These are phyloP conservation scores for Tulasnella sp. DNA, from an alignment of 768 basidiomycete genomes.

Conservation along the genomic window DNA sequence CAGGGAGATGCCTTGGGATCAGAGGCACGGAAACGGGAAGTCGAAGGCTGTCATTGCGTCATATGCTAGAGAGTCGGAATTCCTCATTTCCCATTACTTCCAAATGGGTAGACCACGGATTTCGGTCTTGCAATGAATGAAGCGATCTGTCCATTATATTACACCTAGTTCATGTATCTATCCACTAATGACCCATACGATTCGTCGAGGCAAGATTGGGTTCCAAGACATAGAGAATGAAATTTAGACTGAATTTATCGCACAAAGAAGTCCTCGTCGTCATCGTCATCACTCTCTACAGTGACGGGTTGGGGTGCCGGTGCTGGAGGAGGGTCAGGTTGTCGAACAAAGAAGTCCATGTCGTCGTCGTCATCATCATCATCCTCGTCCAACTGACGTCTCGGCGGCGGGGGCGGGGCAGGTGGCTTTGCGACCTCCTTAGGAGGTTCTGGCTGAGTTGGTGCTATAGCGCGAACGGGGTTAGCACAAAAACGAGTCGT, in stretches of 20 bases:
- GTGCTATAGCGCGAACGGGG: background rate
- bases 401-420: background rate
- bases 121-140: background rate
- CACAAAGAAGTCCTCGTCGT: background rate
- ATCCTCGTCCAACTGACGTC: background rate
- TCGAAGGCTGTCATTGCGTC: background rate
- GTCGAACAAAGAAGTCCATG: background rate
- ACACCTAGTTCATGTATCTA: background rate
- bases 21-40: background rate
- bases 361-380: background rate
- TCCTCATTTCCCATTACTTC: background rate
- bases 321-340: background rate
- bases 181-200: slow-evolving; percentile 6
- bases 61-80: background rate
- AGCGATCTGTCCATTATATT: background rate
- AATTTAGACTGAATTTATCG: background rate
- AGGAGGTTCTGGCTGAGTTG: background rate
- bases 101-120: background rate
- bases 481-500: background rate
- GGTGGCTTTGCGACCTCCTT: background rate
- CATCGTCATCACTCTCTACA: background rate
- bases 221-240: background rate
- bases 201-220: background rate
- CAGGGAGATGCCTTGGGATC: background rate
- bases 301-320: background rate